These are phyloP conservation scores for Candida glaebosa DNA, from an alignment of 805 yeast genomes.

Conservation along the genomic window DNA sequence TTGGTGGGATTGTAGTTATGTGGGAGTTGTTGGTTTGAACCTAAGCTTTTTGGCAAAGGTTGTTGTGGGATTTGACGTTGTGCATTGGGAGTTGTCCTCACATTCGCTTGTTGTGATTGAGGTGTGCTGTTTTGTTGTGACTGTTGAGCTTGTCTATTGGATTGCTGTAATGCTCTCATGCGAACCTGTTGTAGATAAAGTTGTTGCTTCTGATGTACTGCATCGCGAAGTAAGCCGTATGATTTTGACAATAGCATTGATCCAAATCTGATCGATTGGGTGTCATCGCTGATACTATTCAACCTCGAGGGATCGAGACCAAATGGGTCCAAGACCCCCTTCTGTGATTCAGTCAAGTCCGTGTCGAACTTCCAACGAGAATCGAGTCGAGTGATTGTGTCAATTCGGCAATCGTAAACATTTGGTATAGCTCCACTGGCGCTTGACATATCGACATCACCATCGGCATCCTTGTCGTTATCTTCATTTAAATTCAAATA, in stretches of 20 bases:
- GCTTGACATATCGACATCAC: slow-evolving; percentile 5
- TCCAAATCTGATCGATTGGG: slow-evolving; percentile 88
- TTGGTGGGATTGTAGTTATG: not conserved
- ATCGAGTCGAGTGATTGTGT: slow-evolving; percentile 44
- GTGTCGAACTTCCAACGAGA: slow-evolving; percentile 69
- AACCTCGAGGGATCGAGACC: slow-evolving; percentile 77
- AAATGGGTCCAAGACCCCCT: slow-evolving; percentile 45
- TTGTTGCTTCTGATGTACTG: slow-evolving; percentile 65
- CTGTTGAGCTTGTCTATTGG: slow-evolving; percentile 11
- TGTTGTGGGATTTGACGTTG: slow-evolving; percentile 7
- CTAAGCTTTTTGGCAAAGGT: not conserved
- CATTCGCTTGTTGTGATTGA: slow-evolving; percentile 6
- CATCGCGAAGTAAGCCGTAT: slow-evolving; percentile 73
- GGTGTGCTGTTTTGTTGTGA: slow-evolving; percentile 6
- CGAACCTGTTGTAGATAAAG: slow-evolving; percentile 47
- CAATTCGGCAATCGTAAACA: slow-evolving; percentile 47
- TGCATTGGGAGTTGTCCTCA: slow-evolving; percentile 3
- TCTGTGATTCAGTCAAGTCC: slow-evolving; percentile 44
- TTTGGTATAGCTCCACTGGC: slow-evolving; percentile 17
- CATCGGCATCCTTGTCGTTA: slow-evolving; percentile 18
- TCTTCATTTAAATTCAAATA: slow-evolving; percentile 37
- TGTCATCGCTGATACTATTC: slow-evolving; percentile 78
- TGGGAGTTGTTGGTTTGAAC: slow-evolving; percentile 3
- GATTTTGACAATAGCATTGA: slow-evolving; percentile 87
- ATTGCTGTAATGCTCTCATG: slow-evolving; percentile 39